Conservation (phyloP, 495 filamentous ascomycete species). For the Hyphodiscus hymeniophilus region DNA sequence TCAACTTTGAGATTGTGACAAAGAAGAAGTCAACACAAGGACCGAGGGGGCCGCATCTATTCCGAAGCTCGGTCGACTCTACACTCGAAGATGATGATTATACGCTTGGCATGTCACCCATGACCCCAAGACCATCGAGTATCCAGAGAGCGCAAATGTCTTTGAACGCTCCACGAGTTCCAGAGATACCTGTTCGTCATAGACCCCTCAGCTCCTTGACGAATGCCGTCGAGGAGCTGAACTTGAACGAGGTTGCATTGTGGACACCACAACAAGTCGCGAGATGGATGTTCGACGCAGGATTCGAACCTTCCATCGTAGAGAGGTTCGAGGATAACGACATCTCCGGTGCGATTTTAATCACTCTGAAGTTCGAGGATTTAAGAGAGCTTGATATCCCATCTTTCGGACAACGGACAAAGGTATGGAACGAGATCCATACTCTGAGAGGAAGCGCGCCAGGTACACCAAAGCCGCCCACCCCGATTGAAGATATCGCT, state of each 20-base stretch:
- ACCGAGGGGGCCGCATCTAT: conserved; percentile 82
- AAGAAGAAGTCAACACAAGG: conserved; percentile 59
- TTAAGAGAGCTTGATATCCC: conserved; percentile 87
- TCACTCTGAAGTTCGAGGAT: conserved; percentile 82
- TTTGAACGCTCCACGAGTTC: conserved; percentile 10
- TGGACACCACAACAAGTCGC: conserved; percentile 75
- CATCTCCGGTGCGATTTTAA: conserved; percentile 76
- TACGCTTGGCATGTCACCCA: conserved; percentile 57
- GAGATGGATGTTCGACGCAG: conserved; percentile 64
- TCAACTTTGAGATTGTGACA: conserved; percentile 37
- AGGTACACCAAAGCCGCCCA: conserved; percentile 44
- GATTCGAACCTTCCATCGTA: conserved; percentile 64
- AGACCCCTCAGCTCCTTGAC: conserved; percentile 29
- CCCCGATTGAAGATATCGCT: conserved; percentile 42
- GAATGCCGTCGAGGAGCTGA: conserved; percentile 41
- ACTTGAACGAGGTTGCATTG: conserved; percentile 44
- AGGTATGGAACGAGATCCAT: conserved; percentile 77
- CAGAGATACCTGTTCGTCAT: conserved; percentile 20
- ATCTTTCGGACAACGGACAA: conserved; percentile 88
- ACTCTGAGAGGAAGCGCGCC: conserved; percentile 53
- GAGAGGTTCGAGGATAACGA: conserved; percentile 84
- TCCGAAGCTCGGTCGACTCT: conserved; percentile 49
- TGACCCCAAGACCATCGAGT: conserved; percentile 33
- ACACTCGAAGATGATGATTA: conserved; percentile 46
- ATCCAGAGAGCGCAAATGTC: conserved; percentile 20